A percentile compares a stretch with the other conserved stretches of the same genome.
Conservation (phyloP, 306 rosid genomes). For the Cicer judaicum region DNA sequence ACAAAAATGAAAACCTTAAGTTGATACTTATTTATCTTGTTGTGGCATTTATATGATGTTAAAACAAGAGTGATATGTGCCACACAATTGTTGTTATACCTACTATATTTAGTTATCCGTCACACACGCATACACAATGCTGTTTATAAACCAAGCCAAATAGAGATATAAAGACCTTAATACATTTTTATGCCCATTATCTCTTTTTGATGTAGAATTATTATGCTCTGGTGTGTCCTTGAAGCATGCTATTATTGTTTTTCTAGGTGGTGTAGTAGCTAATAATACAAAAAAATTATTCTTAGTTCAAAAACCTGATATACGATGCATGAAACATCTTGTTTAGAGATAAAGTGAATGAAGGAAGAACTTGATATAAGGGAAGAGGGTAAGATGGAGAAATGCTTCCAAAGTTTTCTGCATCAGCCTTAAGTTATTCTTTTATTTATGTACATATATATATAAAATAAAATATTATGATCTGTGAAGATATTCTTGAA, state of each 20-base stretch:
- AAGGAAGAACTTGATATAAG: conserved; percentile 12
- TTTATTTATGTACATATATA: neutral
- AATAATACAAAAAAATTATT: neutral
- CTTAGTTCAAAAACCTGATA: conserved; percentile 1
- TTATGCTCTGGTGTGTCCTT: neutral
- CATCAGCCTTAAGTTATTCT: conserved; percentile 19
- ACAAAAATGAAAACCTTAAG: neutral
- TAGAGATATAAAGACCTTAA: neutral
- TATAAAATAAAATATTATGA: neutral
- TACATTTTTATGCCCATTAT: conserved; percentile 4
- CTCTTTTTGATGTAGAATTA: neutral
- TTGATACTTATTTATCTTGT: conserved; percentile 11
- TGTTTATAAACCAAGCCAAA: neutral
- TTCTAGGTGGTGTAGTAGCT: neutral
- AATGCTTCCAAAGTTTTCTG: conserved; percentile 5
- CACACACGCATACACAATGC: neutral
- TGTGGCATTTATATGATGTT: conserved; percentile 6
- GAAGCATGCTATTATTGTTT: conserved; percentile 12
- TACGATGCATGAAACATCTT: neutral
- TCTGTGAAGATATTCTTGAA: conserved; percentile 2
- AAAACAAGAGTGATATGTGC: neutral
- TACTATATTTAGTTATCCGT: neutral
- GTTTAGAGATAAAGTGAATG: conserved; percentile 7
- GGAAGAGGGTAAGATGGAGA: conserved; percentile 8
- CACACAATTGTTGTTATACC: neutral